phyloP scores from a whole-genome alignment of 2,329 filamentous ascomycete genomes.

The Calycina herbarum region DNA sequence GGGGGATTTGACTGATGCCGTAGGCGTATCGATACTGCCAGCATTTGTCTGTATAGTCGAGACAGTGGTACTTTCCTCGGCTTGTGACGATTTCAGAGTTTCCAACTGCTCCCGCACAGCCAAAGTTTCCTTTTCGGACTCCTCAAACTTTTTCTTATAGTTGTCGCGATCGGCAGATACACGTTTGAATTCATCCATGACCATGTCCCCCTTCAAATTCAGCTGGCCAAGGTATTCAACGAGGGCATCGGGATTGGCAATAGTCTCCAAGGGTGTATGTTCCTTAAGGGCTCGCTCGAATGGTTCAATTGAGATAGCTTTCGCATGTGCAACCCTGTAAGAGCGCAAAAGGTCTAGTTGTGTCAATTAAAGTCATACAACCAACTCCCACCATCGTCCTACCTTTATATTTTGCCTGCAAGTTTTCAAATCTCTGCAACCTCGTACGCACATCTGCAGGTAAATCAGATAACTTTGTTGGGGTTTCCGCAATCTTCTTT shows the following conservation, averaged over 20 bases:
- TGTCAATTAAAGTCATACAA: constrained; percentile 20
- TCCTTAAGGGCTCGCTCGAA: constrained; percentile 92
- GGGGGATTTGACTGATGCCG: constrained; percentile 46
- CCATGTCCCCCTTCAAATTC: constrained; percentile 84
- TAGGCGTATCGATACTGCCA: constrained; percentile 33
- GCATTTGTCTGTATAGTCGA: constrained; percentile 29
- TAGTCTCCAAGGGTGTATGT: constrained; percentile 87
- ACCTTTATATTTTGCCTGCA: constrained; percentile 87
- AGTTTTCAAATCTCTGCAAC: constrained; percentile 82
- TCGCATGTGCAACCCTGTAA: constrained; percentile 86
- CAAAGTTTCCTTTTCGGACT: constrained; percentile 62
- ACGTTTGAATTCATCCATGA: constrained; percentile 88
- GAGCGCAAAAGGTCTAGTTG: constrained; percentile 77
- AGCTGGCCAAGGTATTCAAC: constrained; percentile 89
- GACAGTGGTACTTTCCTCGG: constrained; percentile 33
- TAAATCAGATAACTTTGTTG: constrained; percentile 42
- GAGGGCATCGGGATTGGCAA: constrained; percentile 79
- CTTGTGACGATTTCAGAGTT: constrained; percentile 48
- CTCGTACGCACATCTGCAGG: constrained; percentile 73
- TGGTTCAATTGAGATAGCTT: constrained; percentile 83
- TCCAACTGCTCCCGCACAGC: constrained; percentile 65
- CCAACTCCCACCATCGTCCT: constrained; percentile 30
- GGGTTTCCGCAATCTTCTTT: constrained; percentile 26
- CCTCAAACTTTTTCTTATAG: constrained; percentile 74
- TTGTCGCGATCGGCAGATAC: constrained; percentile 80